Evolutionary conservation across 805 yeast genomes (phyloP).

Genomic region (Starmerella ratchasimensis): DNA sequence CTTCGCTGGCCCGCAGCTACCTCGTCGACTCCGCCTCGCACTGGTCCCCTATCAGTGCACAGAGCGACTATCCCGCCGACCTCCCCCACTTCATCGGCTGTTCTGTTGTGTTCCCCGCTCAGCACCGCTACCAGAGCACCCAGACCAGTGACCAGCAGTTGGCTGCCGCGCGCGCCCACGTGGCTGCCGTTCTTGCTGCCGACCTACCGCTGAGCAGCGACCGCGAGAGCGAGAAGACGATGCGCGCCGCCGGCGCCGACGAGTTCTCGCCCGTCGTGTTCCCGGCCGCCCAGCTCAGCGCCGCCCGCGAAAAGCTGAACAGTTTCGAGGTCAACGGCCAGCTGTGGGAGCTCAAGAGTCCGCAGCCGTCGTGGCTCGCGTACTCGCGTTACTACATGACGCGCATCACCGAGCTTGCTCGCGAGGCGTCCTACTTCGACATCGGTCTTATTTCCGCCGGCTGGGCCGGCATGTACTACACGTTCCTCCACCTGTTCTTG

Average conservation of each 20-base stretch:
- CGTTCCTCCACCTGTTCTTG: conserved; percentile 56
- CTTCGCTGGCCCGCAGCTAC: conserved; percentile 19
- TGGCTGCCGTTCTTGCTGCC: conserved; percentile 2
- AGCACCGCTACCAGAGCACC: not conserved
- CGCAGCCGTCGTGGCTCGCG: conserved; percentile 28
- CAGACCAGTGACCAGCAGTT: conserved; percentile 7
- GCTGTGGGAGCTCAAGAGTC: conserved; percentile 29
- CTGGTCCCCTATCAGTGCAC: conserved; percentile 12
- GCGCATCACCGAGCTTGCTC: conserved; percentile 25
- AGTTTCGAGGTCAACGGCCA: conserved; percentile 23
- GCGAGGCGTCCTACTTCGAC: conserved; percentile 76
- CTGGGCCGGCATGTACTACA: conserved; percentile 76
- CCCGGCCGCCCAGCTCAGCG: conserved; percentile 4
- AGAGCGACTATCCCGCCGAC: not conserved
- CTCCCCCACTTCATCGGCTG: conserved; percentile 18
- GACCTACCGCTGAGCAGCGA: not conserved
- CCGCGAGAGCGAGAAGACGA: not conserved
- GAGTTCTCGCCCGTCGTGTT: conserved; percentile 4
- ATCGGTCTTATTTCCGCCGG: conserved; percentile 66
- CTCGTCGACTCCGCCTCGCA: conserved; percentile 7
- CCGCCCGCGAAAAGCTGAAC: conserved; percentile 7
- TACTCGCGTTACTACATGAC: conserved; percentile 27
- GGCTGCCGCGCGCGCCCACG: conserved; percentile 3
- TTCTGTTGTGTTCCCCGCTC: conserved; percentile 11
- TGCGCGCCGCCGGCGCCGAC: not conserved